Evolutionary conservation across 225 moss, liverwort and hornwort genomes (phyloP).

Genomic region (Ulota crispa): DNA sequence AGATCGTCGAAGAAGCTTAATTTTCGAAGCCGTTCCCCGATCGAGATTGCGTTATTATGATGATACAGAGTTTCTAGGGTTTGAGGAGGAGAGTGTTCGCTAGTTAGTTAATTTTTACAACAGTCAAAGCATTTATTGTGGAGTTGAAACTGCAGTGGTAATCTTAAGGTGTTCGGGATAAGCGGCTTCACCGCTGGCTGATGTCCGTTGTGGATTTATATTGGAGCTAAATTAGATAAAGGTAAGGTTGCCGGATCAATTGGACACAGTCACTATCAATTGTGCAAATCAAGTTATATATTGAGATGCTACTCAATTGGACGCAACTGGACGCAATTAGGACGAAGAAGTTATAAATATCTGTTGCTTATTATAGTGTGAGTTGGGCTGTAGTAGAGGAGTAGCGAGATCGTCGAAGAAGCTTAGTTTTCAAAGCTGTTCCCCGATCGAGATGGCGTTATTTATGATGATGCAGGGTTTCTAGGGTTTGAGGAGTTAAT

Average conservation of each 20-base stretch:
- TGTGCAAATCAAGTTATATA: background rate
- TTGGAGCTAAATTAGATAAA: background rate
- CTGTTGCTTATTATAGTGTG: background rate
- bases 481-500: slow-evolving; percentile 8
- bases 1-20: background rate
- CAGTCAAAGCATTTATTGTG: background rate
- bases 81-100: background rate
- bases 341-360: background rate
- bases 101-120: background rate
- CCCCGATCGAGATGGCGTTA: background rate
- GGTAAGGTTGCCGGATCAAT: background rate
- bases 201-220: background rate
- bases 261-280: background rate
- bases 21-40: background rate
- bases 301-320: background rate
- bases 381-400: background rate
- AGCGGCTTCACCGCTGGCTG: background rate
- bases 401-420: background rate
- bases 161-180: background rate
- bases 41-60: background rate
- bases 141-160: background rate
- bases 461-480: background rate
- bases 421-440: background rate
- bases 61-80: slow-evolving; percentile 19
- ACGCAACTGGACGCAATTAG: too few species aligned